These are phyloP conservation scores for Cytospora chrysosperma DNA, from an alignment of 2,329 filamentous ascomycete species.

Conservation along the genomic window DNA sequence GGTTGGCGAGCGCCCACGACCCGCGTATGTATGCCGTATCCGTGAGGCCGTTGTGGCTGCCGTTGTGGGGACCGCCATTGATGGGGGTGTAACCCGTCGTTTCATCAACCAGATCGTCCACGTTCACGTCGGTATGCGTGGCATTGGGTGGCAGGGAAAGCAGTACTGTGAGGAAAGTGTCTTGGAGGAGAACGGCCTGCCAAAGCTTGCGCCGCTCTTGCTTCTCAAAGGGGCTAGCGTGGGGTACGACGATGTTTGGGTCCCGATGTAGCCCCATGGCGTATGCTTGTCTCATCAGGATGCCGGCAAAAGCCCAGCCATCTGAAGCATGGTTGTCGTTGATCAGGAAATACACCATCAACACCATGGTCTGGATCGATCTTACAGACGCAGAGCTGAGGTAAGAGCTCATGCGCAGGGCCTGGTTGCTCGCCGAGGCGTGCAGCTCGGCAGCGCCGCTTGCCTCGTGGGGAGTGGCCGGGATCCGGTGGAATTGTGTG, in stretches of 20 bases:
- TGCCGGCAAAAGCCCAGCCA: conserved; percentile 78
- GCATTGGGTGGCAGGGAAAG: conserved; percentile 75
- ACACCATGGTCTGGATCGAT: conserved; percentile 76
- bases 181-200: conserved; percentile 78
- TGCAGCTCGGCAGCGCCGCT: conserved; percentile 78
- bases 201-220: conserved; percentile 77
- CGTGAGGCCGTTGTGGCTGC: conserved; percentile 60
- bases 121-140: conserved; percentile 75
- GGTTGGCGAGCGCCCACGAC: conserved; percentile 76
- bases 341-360: conserved; percentile 82
- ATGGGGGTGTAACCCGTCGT: conserved; percentile 42
- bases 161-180: conserved; percentile 77
- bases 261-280: conserved; percentile 80
- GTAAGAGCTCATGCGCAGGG: conserved; percentile 72
- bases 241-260: conserved; percentile 69
- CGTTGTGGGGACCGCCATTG: conserved; percentile 48
- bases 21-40: conserved; percentile 71
- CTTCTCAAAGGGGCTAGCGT: conserved; percentile 69
- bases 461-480: conserved; percentile 46
- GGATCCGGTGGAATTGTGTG: conserved; percentile 69
- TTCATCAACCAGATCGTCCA: conserved; percentile 71
- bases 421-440: conserved; percentile 75
- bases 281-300: conserved; percentile 74
- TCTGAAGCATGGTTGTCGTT: conserved; percentile 84
- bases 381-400: conserved; percentile 71